A percentile compares a stretch with the other conserved stretches of the same genome.
These are phyloP conservation scores for Fraxinus anomala DNA, from an alignment of 257 asterid genomes.

Conservation along the genomic window DNA sequence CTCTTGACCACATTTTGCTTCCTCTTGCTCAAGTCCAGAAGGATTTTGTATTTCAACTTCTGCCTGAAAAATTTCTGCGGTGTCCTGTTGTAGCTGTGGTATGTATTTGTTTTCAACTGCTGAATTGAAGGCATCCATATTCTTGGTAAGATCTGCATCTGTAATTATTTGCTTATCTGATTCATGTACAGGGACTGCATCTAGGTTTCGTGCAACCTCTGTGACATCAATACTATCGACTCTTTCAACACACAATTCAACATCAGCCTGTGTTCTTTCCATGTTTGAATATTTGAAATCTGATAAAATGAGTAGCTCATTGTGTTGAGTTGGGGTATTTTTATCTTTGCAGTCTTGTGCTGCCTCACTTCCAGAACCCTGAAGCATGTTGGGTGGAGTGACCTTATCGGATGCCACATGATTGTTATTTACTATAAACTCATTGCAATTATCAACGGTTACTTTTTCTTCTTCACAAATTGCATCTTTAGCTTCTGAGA, in stretches of 20 bases:
- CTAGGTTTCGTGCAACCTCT: slow-evolving; percentile 18
- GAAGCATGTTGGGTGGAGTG: slow-evolving; percentile 24
- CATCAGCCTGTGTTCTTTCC: slow-evolving; percentile 29
- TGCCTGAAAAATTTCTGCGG: slow-evolving; percentile 26
- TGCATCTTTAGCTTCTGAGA: slow-evolving; percentile 24
- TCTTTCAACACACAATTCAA: slow-evolving; percentile 12
- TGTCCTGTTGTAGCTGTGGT: slow-evolving; percentile 20
- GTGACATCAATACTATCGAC: slow-evolving; percentile 4
- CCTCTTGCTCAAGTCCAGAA: slow-evolving; percentile 26
- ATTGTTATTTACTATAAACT: slow-evolving; percentile 19
- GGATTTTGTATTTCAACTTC: slow-evolving; percentile 28
- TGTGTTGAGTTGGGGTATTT: slow-evolving; percentile 23
- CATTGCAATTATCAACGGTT: slow-evolving; percentile 1
- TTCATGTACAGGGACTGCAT: slow-evolving; percentile 20
- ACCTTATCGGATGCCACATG: slow-evolving; percentile 22
- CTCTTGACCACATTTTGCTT: neutral
- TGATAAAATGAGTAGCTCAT: slow-evolving; percentile 24
- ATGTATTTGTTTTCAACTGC: slow-evolving; percentile 26
- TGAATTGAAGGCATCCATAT: slow-evolving; percentile 19
- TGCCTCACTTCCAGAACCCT: slow-evolving; percentile 22
- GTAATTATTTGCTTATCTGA: slow-evolving; percentile 28
- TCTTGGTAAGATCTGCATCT: slow-evolving; percentile 29
- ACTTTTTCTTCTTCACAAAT: slow-evolving; percentile 23
- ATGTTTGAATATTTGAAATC: slow-evolving; percentile 21
- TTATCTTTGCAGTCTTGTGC: slow-evolving; percentile 20